Conservation (phyloP, 169 alveolate genomes). For the Babesia gibsoni region DNA sequence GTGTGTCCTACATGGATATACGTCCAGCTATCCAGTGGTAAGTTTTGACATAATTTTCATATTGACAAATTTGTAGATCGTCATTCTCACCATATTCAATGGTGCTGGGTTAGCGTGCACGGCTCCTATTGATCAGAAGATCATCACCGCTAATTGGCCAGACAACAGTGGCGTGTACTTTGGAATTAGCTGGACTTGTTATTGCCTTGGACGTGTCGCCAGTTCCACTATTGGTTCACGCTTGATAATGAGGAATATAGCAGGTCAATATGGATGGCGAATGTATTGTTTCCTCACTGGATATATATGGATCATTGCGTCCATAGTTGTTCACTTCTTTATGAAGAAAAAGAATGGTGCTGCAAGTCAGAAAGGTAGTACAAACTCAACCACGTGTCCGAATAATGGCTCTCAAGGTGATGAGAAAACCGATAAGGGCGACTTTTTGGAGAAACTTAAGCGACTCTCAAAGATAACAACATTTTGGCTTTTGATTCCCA, state of each 20-base stretch:
- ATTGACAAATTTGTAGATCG: no score
- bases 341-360: no score
- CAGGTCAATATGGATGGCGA: constrained; percentile 46
- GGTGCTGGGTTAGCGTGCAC: constrained; percentile 42
- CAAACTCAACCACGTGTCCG: no score
- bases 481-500: constrained; percentile 22
- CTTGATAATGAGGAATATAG: background rate
- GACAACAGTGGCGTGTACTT: background rate
- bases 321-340: background rate
- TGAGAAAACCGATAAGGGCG: no score
- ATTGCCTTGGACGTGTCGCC: constrained; percentile 29
- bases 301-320: constrained; percentile 6
- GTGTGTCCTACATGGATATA: constrained; percentile 70
- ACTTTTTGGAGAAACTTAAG: no score
- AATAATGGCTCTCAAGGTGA: no score
- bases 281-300: constrained; percentile 9
- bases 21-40: constrained; percentile 40
- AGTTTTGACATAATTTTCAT: no score
- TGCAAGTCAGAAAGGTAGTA: background rate
- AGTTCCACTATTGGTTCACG: constrained; percentile 16
- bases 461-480: constrained; percentile 24
- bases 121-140: constrained; percentile 27
- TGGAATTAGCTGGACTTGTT: constrained; percentile 20
- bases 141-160: background rate
- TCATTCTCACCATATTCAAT: constrained; percentile 25